Conservation (phyloP, 2,329 filamentous ascomycete genomes). For the Fusarium sp. region DNA sequence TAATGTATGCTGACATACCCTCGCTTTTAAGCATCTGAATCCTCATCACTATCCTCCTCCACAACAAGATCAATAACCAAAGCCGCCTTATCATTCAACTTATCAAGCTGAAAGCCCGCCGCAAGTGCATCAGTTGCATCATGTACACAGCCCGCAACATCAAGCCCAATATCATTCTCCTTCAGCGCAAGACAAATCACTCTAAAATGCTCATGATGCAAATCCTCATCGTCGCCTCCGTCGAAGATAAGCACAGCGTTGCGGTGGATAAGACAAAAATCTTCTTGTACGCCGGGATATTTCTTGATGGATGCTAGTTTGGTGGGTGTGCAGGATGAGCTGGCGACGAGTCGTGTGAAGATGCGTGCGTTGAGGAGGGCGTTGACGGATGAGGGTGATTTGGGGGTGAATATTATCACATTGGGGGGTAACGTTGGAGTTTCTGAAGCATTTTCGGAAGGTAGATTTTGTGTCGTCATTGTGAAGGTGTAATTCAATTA, state of each 20-base stretch:
- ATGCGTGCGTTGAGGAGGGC: neutral
- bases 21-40: neutral
- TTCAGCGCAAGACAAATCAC: constrained; percentile 18
- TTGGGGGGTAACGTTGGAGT: neutral
- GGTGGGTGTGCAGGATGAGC: neutral
- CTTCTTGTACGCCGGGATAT: neutral
- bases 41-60: constrained; percentile 19
- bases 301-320: constrained; percentile 11
- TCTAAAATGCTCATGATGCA: constrained; percentile 16
- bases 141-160: constrained; percentile 18
- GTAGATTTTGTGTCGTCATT: neutral
- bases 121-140: constrained; percentile 7
- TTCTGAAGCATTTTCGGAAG: neutral
- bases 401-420: constrained; percentile 8
- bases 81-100: constrained; percentile 8
- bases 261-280: constrained; percentile 10
- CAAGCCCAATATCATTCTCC: constrained; percentile 14
- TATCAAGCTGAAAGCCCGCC: constrained; percentile 14
- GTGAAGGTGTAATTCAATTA: too few species aligned
- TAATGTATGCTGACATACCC: rapidly evolving
- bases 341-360: constrained; percentile 13
- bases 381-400: neutral
- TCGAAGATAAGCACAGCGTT: constrained; percentile 8
- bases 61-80: constrained; percentile 16
- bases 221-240: neutral